These are phyloP conservation scores for Neonectria ditissima DNA, from an alignment of 2,329 filamentous ascomycete species.

Conservation along the genomic window DNA sequence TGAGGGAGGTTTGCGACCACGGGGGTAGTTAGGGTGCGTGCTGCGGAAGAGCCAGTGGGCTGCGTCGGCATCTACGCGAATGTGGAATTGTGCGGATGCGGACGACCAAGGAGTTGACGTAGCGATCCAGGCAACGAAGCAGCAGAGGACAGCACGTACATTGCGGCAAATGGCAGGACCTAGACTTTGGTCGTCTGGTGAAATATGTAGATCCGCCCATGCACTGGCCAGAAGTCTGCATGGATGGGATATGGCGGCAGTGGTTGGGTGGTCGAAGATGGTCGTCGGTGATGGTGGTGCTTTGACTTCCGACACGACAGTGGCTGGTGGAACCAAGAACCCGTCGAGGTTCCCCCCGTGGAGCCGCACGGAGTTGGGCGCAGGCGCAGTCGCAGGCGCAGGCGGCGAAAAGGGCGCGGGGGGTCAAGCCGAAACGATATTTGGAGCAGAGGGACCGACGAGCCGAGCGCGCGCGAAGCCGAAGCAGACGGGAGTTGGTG, in stretches of 20 bases:
- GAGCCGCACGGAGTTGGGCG: constrained; percentile 22
- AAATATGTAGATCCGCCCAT: constrained; percentile 35
- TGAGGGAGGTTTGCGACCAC: not conserved
- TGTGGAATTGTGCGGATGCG: not conserved
- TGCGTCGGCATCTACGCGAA: not conserved
- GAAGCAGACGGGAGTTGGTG: constrained; percentile 6
- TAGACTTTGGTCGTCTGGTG: constrained; percentile 26
- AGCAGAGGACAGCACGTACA: constrained; percentile 34
- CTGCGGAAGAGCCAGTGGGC: not conserved
- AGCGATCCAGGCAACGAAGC: not conserved
- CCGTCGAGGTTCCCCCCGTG: constrained; percentile 26
- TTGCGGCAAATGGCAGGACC: constrained; percentile 35
- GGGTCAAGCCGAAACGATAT: not conserved
- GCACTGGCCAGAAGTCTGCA: constrained; percentile 25
- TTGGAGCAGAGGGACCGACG: constrained; percentile 5
- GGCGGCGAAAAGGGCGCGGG: constrained; percentile 3
- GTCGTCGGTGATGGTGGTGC: constrained; percentile 15
- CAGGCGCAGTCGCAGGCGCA: constrained; percentile 27
- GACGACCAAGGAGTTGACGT: not conserved
- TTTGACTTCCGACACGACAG: constrained; percentile 34
- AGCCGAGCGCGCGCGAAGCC: constrained; percentile 14
- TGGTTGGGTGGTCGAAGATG: constrained; percentile 17
- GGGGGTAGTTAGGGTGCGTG: not conserved
- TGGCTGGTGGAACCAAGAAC: constrained; percentile 33
- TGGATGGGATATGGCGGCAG: constrained; percentile 9